These are phyloP conservation scores for Eragrostis nindensis DNA, from an alignment of 176 grass and related monocot species.

Conservation along the genomic window DNA sequence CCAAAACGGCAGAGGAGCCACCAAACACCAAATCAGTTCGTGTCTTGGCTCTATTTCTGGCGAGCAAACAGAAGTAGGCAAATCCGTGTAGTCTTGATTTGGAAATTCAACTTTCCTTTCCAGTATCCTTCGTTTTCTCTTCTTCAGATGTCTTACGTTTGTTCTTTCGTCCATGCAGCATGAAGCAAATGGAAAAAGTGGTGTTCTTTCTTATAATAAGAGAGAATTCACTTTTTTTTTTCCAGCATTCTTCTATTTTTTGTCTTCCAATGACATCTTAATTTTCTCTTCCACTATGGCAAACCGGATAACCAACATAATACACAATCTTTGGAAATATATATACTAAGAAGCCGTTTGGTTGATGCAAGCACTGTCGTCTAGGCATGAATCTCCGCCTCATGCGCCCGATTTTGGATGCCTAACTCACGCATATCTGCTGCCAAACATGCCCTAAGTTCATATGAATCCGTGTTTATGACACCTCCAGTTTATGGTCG, in stretches of 20 bases:
- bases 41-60: neutral
- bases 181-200: neutral
- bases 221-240: too few relatives aligned
- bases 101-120: neutral
- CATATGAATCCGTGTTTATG: neutral
- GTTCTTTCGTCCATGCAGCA: neutral
- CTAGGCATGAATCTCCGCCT: too few relatives aligned
- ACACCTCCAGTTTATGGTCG: neutral
- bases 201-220: neutral
- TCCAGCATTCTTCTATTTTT: neutral
- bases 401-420: too few relatives aligned
- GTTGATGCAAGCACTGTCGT: too few relatives aligned
- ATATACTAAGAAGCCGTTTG: too few relatives aligned
- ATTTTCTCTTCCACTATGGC: neutral
- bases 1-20: neutral
- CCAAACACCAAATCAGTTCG: neutral
- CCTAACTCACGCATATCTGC: too few relatives aligned
- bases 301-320: neutral
- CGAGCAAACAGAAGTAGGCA: neutral
- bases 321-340: neutral
- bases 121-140: neutral
- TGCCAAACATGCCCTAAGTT: neutral
- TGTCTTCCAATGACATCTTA: too few relatives aligned
- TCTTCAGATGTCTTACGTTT: neutral
- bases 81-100: neutral